Base-by-base conservation (phyloP, 768 basidiomycete species). In the Boletus rubroflammeus region DNA sequence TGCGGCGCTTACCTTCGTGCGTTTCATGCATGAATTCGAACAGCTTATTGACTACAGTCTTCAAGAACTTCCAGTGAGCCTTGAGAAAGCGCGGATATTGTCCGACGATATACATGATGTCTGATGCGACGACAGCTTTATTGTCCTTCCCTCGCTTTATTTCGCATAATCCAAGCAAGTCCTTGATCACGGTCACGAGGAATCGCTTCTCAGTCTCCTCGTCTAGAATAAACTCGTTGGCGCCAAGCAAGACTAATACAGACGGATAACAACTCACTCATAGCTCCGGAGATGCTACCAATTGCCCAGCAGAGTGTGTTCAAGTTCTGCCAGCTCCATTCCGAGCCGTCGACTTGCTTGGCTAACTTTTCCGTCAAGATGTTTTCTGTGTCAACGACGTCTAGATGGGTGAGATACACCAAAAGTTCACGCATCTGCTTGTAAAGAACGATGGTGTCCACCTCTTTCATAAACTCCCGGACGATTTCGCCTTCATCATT, bases 11-110 rank as follows among this genome's bases (percentile, higher is more conserved):
- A 88, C 92, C 94, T 77, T 99, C 97, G 66, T 99, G 96, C 0
- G 93, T 97, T 75, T 99, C 96, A 71, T 99, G 97, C 94, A 98
- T 98, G 72, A 99, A 99, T 70, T 99, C 97, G 72, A 98, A 99
- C 7, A 98, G 78, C 73, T 99, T 99, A 76, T 98, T 99, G 58
- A 99, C 96, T 51, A 99, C 97, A 2, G 97, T 98, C 79, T 99
- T 99, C 68, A 99, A 76, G 82, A 99, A 99, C 75, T 98, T 99
- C 97, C 97, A 99, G 71, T 99, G 97, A 17, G 97, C 97, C 72
- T 98, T 98, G 66, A 99, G 84, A 84, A 98, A 99, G 34, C 97
- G 86, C 42, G 97, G 97, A 68, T 99, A 99, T 75, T 99, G 97
- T 47, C 97, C 97, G 59, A 99, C 97, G 66, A 98, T 99, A 71